A percentile compares a stretch with the other conserved stretches of the same genome.
These are phyloP conservation scores for Yamadazyma songkhlaensis DNA, from an alignment of 1,139 yeast genomes.

Conservation along the genomic window DNA sequence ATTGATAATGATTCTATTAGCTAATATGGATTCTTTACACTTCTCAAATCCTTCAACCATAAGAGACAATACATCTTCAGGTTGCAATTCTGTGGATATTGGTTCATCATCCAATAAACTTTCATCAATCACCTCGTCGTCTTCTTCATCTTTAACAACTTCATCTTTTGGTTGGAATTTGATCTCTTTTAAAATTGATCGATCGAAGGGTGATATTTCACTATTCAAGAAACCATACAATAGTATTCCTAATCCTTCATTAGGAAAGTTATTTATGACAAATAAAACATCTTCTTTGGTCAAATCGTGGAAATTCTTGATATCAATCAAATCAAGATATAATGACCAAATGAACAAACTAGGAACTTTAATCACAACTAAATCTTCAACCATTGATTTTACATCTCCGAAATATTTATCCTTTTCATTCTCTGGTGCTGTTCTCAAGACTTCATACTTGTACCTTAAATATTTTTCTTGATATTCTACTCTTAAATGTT, in stretches of 20 bases:
- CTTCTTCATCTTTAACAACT: constrained; percentile 19
- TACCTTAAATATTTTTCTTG: constrained; percentile 63
- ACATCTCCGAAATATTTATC: constrained; percentile 38
- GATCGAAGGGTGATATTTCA: constrained; percentile 61
- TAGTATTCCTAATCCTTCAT: constrained; percentile 62
- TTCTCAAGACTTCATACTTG: constrained; percentile 50
- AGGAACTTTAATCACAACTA: constrained; percentile 64
- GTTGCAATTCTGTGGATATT: constrained; percentile 22
- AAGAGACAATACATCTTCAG: constrained; percentile 53
- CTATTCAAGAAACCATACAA: constrained; percentile 61
- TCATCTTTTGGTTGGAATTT: constrained; percentile 5
- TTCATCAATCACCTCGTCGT: constrained; percentile 17
- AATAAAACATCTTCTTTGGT: constrained; percentile 45
- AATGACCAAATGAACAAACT: constrained; percentile 71
- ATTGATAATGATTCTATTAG: constrained; percentile 62
- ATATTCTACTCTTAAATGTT: constrained; percentile 50
- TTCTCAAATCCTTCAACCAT: constrained; percentile 54
- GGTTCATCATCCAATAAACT: constrained; percentile 11
- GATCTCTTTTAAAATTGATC: constrained; percentile 16
- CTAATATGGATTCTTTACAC: constrained; percentile 51
- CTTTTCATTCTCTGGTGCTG: constrained; percentile 35
- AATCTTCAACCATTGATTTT: constrained; percentile 61
- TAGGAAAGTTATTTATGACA: constrained; percentile 57
- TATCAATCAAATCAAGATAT: constrained; percentile 76
- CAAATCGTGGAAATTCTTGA: constrained; percentile 43